Conservation (phyloP, 768 basidiomycete species). For the Piloderma croceum region DNA sequence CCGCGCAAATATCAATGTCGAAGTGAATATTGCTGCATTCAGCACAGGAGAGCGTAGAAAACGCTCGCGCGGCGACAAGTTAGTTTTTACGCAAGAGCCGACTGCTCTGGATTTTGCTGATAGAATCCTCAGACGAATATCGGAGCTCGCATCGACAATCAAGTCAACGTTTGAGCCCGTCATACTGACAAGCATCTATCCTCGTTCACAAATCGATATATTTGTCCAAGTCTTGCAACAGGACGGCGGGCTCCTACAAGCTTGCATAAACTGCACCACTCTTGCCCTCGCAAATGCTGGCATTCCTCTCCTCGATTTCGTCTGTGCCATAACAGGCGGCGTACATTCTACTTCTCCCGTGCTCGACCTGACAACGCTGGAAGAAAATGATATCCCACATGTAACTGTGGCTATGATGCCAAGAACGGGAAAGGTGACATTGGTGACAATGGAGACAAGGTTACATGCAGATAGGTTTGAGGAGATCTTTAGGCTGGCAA, state of each 20-base stretch:
- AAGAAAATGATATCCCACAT: constrained; percentile 88
- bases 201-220: constrained; percentile 91
- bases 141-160: constrained; percentile 82
- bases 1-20: constrained; percentile 84
- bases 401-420: constrained; percentile 89
- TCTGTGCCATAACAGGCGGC: constrained; percentile 85
- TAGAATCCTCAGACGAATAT: constrained; percentile 76
- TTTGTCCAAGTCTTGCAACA: constrained; percentile 90
- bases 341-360: constrained; percentile 77
- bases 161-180: constrained; percentile 96
- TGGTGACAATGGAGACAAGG: constrained; percentile 93
- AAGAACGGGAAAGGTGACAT: constrained; percentile 74
- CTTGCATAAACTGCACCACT: constrained; percentile 92
- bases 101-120: constrained; percentile 2
- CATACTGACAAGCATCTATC: constrained; percentile 85
- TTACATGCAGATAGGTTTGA: constrained; percentile 89
- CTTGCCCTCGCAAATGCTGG: constrained; percentile 88
- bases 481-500: constrained; percentile 76
- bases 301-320: constrained; percentile 85
- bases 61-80: constrained; percentile 84
- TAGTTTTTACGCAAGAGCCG: constrained; percentile 24
- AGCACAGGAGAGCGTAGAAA: constrained; percentile 76
- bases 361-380: constrained; percentile 81
- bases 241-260: constrained; percentile 87
- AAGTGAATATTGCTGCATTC: constrained; percentile 82